phyloP scores from a whole-genome alignment of 371 early-diverging fungal species.

The Lichtheimia ramosa region DNA sequence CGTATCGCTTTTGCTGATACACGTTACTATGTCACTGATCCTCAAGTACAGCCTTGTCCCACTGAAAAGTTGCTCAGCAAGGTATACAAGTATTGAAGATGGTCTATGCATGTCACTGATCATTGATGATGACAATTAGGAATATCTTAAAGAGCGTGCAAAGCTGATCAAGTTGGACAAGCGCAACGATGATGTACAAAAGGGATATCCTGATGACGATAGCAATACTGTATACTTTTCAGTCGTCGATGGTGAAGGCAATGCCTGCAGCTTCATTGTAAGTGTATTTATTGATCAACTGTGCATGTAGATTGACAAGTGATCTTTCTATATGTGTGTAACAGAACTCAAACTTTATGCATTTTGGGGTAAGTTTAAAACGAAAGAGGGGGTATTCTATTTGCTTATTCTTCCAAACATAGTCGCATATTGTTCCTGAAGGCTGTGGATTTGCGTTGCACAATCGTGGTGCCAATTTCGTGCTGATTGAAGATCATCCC shows the following conservation, averaged over 20 bases:
- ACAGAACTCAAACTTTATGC: conserved; percentile 58
- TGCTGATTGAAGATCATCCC: conserved; percentile 58
- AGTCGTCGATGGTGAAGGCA: conserved; percentile 78
- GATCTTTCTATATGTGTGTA: too few relatives aligned
- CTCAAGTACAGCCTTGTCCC: conserved; percentile 53
- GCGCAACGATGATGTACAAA: conserved; percentile 45
- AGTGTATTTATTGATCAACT: neutral
- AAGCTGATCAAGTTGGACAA: conserved; percentile 50
- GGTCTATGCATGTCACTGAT: neutral
- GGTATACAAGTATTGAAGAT: conserved; percentile 1
- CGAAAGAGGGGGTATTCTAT: neutral
- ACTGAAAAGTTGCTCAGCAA: conserved; percentile 52
- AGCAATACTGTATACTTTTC: conserved; percentile 81
- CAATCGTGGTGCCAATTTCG: conserved; percentile 73
- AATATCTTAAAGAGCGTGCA: conserved; percentile 61
- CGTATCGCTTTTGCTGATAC: conserved; percentile 81
- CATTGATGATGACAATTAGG: conserved; percentile 14
- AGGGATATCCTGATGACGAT: conserved; percentile 62
- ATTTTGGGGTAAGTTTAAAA: conserved; percentile 56
- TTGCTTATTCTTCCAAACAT: neutral
- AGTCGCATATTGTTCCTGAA: conserved; percentile 54
- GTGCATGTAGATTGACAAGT: too few relatives aligned
- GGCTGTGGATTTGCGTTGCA: conserved; percentile 77
- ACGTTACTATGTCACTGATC: conserved; percentile 68
- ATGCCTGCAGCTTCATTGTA: conserved; percentile 84